Conservation (phyloP, 2,329 filamentous ascomycete genomes). For the Scedosporium dehoogii region DNA sequence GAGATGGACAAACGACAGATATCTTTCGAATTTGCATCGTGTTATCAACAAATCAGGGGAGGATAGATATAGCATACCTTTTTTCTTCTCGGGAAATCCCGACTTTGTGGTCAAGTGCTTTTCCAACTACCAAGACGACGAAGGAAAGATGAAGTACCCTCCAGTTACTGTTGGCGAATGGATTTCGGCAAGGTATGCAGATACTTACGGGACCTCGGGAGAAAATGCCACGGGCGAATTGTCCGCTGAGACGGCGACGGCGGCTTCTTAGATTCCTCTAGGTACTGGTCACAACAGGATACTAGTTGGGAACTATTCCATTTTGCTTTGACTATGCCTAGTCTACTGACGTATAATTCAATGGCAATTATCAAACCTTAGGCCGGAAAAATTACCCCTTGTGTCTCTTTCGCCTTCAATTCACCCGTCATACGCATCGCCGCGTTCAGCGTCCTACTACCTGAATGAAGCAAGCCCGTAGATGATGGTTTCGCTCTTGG, state of each 20-base stretch:
- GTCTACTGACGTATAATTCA: too few species aligned
- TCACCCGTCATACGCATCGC: too few species aligned
- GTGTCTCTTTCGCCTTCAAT: too few species aligned
- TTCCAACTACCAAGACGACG: neutral
- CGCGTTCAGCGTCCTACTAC: too few species aligned
- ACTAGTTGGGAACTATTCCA: too few species aligned
- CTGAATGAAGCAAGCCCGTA: too few species aligned
- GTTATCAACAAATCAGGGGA: constrained; percentile 41
- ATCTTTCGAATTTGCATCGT: constrained; percentile 43
- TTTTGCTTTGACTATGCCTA: too few species aligned
- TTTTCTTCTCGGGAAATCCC: constrained; percentile 44
- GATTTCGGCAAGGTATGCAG: neutral
- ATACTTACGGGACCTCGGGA: neutral
- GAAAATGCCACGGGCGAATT: neutral
- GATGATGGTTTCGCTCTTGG: too few species aligned
- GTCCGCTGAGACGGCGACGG: neutral
- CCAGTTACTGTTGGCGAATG: neutral
- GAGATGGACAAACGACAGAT: constrained; percentile 40
- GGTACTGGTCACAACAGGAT: too few species aligned
- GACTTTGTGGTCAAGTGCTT: neutral
- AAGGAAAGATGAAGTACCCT: neutral
- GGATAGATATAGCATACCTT: constrained; percentile 45
- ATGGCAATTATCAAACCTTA: too few species aligned
- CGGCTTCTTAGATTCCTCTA: neutral
- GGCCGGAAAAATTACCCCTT: too few species aligned